Base-by-base conservation (phyloP, 768 basidiomycete species). In the Suillus paluster region DNA sequence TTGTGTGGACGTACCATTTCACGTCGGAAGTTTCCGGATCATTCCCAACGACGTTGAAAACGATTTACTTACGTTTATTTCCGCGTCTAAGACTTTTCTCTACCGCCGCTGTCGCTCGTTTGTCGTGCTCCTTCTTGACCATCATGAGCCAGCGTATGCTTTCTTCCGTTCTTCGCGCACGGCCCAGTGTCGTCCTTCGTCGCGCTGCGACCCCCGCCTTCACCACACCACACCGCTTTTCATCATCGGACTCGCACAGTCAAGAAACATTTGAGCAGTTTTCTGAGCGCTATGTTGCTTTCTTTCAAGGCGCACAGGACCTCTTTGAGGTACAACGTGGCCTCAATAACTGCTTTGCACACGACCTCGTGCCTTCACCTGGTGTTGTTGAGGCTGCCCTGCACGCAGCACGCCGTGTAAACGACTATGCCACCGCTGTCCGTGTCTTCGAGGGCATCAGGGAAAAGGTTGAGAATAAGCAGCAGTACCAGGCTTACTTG, bases 251-350 rank as follows among this genome's bases (percentile, higher is more conserved):
- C 72, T 85, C 83, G 44, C 94, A 94, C 78, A 86, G 88, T 64
- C 89, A 94, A 76, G 96, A 98, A 81, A 85, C 91, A 19, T 98
- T 94, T 78, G 96, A 97, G 75, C 85, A 91, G 49, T 98, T 99
- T 83, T 94, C 92, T 70, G 85, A 89, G 64, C 94, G 97, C 73
- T 98, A 98, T 79, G 89, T 95, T 72, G 82, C 83, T 66, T 99
- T 99, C 80, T 99, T 99, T 85, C 79, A 92, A 73, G 84, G 86
- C 60, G 95, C 94, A 54, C 88, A 95, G 73, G 97, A 99, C 80
- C 85, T 98, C 61, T 99, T 99, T 74, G 97, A 99, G 83, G 91
- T 99, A 66, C 97, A 99, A 80, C 93, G 97, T 56, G 97, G 97
- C 42, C 83, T 99, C 71, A 99, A 99, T 84, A 99, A 99, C 85